Percentiles rank a stretch among this genome's conserved stretches.
These are phyloP conservation scores for Paecilomyces sp. DNA, from an alignment of 2,329 filamentous ascomycete genomes.

Conservation along the genomic window DNA sequence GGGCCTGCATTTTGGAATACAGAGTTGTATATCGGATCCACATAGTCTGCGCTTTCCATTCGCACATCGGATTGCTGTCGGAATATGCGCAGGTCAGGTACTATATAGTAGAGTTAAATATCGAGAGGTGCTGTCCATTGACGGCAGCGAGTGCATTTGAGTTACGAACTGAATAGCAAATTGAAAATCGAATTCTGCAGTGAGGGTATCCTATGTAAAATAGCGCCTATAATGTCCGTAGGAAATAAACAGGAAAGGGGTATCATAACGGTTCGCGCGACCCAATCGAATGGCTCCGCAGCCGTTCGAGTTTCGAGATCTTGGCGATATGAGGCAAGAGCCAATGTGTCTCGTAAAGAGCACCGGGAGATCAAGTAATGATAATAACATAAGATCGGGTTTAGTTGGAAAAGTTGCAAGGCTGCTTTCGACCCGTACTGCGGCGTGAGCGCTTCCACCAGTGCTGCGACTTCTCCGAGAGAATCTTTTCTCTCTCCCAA, in stretches of 20 bases:
- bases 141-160: not conserved
- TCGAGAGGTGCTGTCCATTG: not conserved
- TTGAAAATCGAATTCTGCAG: not conserved
- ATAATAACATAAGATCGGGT: not conserved
- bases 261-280: not conserved
- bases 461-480: constrained; percentile 4
- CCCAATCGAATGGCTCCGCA: not conserved
- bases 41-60: not conserved
- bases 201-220: not conserved
- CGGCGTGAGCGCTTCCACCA: constrained; percentile 3
- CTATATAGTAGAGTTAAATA: not conserved
- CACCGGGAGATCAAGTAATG: too few relatives aligned
- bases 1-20: too few relatives aligned
- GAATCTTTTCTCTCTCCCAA: constrained; percentile 10
- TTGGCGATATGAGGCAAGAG: too few relatives aligned
- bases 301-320: not conserved
- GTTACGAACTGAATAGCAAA: not conserved
- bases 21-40: not conserved
- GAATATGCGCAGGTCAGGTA: not conserved
- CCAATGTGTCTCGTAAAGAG: too few relatives aligned
- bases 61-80: not conserved
- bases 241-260: not conserved
- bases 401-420: not conserved
- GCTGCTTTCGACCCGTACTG: not conserved
- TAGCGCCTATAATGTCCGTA: not conserved